Evolutionary conservation across 805 yeast genomes (phyloP).

Genomic region (Candida jianshihensis): DNA sequence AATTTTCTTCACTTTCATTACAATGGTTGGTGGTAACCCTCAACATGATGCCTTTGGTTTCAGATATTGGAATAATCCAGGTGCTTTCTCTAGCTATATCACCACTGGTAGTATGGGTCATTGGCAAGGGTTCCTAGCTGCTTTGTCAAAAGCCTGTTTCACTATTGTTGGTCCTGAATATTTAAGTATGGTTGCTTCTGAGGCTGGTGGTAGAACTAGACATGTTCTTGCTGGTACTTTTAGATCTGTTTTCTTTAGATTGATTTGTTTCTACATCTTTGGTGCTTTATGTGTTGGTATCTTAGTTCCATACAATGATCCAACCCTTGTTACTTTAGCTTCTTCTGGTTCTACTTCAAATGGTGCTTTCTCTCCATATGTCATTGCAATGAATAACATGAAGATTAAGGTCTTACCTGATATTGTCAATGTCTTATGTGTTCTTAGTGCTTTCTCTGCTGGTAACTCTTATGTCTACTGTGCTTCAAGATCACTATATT

Average conservation of each 20-base stretch:
- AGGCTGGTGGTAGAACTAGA: slow-evolving; percentile 64
- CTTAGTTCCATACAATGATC: slow-evolving; percentile 55
- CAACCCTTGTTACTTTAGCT: slow-evolving; percentile 39
- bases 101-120: slow-evolving; percentile 53
- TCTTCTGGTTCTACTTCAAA: slow-evolving; percentile 57
- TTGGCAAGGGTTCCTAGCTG: slow-evolving; percentile 65
- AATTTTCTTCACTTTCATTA: slow-evolving; percentile 63
- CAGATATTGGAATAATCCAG: slow-evolving; percentile 44
- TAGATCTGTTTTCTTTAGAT: slow-evolving; percentile 61
- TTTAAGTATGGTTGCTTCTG: slow-evolving; percentile 77
- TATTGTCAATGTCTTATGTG: slow-evolving; percentile 44
- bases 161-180: slow-evolving; percentile 84
- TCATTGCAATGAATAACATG: slow-evolving; percentile 46
- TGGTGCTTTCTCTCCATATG: slow-evolving; percentile 51
- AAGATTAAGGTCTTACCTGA: slow-evolving; percentile 44
- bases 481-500: slow-evolving; percentile 53
- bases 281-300: slow-evolving; percentile 67
- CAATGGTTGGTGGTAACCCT: slow-evolving; percentile 88
- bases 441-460: slow-evolving; percentile 50
- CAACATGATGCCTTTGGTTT: slow-evolving; percentile 55
- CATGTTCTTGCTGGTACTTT: slow-evolving; percentile 67
- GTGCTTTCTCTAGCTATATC: slow-evolving; percentile 48
- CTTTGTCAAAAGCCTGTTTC: slow-evolving; percentile 64
- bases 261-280: slow-evolving; percentile 52
- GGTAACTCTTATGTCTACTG: slow-evolving; percentile 53